Percentiles rank a stretch among this genome's conserved stretches.
Evolutionary conservation across 805 yeast genomes (phyloP).

Genomic region (Saccharomycopsis fibuligera): DNA sequence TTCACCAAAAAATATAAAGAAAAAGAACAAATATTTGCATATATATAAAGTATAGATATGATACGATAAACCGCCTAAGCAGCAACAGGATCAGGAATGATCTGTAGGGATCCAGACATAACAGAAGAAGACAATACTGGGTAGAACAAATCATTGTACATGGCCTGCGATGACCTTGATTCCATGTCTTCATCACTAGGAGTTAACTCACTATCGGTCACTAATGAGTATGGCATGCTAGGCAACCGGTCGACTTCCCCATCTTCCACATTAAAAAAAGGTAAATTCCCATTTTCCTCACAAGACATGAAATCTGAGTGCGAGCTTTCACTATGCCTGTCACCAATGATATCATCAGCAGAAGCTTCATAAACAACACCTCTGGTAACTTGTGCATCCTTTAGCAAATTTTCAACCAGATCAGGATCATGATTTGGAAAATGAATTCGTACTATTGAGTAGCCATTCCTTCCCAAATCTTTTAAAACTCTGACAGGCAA

Average conservation of each 20-base stretch:
- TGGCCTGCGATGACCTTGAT: not conserved
- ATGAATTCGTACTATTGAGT: constrained; percentile 40
- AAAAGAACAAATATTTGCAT: no score
- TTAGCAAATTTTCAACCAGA: constrained; percentile 49
- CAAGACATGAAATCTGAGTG: not conserved
- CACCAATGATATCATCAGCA: not conserved
- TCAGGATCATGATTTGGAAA: constrained; percentile 65
- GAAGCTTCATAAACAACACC: constrained; percentile 45
- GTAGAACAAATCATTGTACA: constrained; percentile 3
- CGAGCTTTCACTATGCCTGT: not conserved
- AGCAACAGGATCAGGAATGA: not conserved
- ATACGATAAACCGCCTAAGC: no score
- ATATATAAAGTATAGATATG: no score
- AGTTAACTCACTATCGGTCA: constrained; percentile 4
- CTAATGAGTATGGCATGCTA: not conserved
- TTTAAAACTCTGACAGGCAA: constrained; percentile 49
- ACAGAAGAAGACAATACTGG: constrained; percentile 8
- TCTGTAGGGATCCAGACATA: not conserved
- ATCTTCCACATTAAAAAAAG: no score
- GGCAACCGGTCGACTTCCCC: not conserved
- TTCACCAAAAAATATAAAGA: no score
- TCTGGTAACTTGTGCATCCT: constrained; percentile 52
- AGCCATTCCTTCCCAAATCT: constrained; percentile 24
- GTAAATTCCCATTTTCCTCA: not conserved
- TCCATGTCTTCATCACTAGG: not conserved